Conservation (phyloP, 1,284 basidiomycete genomes). For the Pulchroboletus neoregius region DNA sequence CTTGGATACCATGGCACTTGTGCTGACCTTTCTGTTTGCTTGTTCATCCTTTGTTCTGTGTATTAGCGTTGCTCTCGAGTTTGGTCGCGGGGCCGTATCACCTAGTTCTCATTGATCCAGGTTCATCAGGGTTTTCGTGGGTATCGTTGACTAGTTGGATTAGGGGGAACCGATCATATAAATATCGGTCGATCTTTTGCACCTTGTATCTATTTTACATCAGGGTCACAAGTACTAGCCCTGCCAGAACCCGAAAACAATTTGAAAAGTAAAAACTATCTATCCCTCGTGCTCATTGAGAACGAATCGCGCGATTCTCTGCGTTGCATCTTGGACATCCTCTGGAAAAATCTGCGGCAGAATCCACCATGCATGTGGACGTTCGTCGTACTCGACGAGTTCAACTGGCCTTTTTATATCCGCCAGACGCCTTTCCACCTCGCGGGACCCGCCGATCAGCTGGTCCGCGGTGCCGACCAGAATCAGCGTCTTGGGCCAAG, state of each 20-base stretch:
- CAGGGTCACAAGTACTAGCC: neutral
- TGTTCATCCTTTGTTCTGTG: conserved; percentile 9
- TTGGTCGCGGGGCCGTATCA: neutral
- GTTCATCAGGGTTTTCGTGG: conserved; percentile 8
- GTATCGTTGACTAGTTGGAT: conserved; percentile 20
- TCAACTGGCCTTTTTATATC: conserved; percentile 11
- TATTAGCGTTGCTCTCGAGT: conserved; percentile 5
- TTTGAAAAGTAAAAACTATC: neutral
- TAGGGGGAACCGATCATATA: conserved; percentile 11
- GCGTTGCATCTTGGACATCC: conserved; percentile 11
- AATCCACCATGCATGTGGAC: conserved; percentile 25
- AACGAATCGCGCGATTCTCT: conserved; percentile 17
- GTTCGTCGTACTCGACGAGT: conserved; percentile 26
- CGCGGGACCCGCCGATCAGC: conserved; percentile 12
- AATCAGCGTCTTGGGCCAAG: conserved; percentile 28
- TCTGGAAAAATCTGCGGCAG: conserved; percentile 17
- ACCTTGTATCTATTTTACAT: conserved; percentile 5
- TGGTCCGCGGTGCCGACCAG: conserved; percentile 22
- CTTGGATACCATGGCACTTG: conserved; percentile 26
- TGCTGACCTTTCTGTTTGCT: conserved; percentile 3
- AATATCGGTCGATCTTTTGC: conserved; percentile 6
- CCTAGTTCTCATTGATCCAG: conserved; percentile 1
- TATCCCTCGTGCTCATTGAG: neutral
- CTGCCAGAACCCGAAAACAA: neutral
- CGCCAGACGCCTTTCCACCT: conserved; percentile 8